These are phyloP conservation scores for Endocalyx cinctus DNA, from an alignment of 2,329 filamentous ascomycete genomes.

Conservation along the genomic window DNA sequence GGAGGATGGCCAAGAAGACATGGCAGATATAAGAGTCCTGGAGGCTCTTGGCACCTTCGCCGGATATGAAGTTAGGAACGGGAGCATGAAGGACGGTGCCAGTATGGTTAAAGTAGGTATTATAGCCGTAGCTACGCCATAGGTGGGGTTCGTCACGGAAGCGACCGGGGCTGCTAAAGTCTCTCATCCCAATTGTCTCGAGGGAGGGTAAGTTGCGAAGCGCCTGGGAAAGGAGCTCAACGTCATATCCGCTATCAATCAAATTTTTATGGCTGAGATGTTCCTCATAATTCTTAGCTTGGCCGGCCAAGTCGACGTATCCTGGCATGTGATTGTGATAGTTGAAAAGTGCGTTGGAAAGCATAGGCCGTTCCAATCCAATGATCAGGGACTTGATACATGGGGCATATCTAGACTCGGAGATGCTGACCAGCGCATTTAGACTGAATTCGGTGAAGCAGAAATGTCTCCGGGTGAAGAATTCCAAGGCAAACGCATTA, in stretches of 20 bases:
- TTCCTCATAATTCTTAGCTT: constrained; percentile 22
- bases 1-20: constrained; percentile 36
- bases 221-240: constrained; percentile 51
- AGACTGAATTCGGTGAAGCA: constrained; percentile 55
- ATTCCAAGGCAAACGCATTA: constrained; percentile 53
- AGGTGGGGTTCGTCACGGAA: constrained; percentile 38
- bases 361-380: constrained; percentile 32
- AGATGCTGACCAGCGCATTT: constrained; percentile 43
- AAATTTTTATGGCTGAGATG: constrained; percentile 26
- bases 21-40: constrained; percentile 20
- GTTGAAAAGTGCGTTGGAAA: not conserved
- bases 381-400: constrained; percentile 46
- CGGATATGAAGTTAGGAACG: constrained; percentile 17
- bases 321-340: constrained; percentile 8
- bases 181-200: constrained; percentile 52
- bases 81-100: no score
- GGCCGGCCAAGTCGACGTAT: constrained; percentile 13
- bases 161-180: constrained; percentile 49
- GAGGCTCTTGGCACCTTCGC: not conserved
- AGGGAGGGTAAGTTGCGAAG: constrained; percentile 52
- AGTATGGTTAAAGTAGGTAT: constrained; percentile 32
- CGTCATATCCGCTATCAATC: constrained; percentile 40
- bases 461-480: constrained; percentile 63
- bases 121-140: constrained; percentile 54
- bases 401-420: constrained; percentile 35